Percentiles rank a stretch among this genome's conserved stretches.
Conservation (phyloP, 768 basidiomycete genomes). For the Pleurotus citrinopileatus region DNA sequence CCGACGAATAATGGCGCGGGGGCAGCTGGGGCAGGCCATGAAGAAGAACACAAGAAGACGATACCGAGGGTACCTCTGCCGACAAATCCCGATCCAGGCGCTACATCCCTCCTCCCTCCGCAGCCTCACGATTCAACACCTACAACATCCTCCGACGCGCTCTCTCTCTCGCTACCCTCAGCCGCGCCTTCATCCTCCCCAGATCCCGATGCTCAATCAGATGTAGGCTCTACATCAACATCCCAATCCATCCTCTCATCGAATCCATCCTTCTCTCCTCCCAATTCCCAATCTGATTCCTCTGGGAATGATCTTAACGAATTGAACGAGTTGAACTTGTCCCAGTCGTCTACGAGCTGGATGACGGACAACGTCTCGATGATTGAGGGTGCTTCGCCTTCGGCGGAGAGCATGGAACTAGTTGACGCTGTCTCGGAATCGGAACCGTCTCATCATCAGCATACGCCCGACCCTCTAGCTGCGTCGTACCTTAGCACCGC, state of each 20-base stretch:
- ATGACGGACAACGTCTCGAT: constrained; percentile 17
- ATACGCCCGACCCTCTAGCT: background rate
- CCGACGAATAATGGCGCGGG: no score
- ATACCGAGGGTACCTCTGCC: constrained; percentile 16
- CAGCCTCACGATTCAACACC: background rate
- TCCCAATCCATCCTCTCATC: constrained; percentile 24
- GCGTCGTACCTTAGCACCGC: background rate
- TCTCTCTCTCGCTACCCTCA: constrained; percentile 1
- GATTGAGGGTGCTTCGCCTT: background rate
- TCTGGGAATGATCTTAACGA: no score
- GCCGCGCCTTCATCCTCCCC: constrained; percentile 3
- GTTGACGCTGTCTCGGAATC: background rate
- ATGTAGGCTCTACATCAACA: constrained; percentile 36
- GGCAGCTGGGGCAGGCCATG: background rate
- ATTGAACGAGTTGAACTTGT: constrained; percentile 14
- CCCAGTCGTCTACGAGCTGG: constrained; percentile 37
- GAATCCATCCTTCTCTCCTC: constrained; percentile 40
- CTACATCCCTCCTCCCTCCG: constrained; percentile 3
- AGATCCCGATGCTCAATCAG: constrained; percentile 19
- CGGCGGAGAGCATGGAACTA: background rate
- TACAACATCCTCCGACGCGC: background rate
- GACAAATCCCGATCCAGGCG: constrained; percentile 10
- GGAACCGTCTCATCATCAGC: background rate
- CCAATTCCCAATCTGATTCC: constrained; percentile 34
- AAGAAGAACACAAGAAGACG: background rate